A percentile compares a stretch with the other conserved stretches of the same genome.
phyloP scores from a whole-genome alignment of 495 filamentous ascomycete species.

The Aspergillus biplanus region DNA sequence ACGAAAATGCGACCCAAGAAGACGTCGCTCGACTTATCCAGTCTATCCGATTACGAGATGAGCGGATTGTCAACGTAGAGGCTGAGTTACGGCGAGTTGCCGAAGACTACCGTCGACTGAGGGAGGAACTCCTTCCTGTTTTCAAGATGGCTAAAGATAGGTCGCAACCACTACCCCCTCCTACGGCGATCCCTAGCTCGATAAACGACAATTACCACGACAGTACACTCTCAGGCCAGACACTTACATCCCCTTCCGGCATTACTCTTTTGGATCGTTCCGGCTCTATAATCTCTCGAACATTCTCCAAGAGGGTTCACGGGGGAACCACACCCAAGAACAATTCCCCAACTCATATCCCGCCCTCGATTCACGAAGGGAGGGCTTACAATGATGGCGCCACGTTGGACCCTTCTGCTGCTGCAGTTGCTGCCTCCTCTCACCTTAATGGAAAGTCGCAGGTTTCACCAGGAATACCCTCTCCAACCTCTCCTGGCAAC shows the following conservation, averaged over 20 bases:
- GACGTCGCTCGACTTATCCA: conserved; percentile 88
- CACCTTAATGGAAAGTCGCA: conserved; percentile 77
- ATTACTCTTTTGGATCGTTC: conserved; percentile 39
- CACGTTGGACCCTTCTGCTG: conserved; percentile 60
- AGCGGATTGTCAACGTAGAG: conserved; percentile 80
- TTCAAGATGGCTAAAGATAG: conserved; percentile 88
- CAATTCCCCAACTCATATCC: conserved; percentile 77
- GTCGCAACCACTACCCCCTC: conserved; percentile 79
- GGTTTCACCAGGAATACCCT: conserved; percentile 72
- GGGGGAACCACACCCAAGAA: conserved; percentile 76
- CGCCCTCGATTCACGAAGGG: conserved; percentile 58
- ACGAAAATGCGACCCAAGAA: conserved; percentile 84
- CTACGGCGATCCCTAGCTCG: conserved; percentile 36
- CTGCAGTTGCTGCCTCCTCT: conserved; percentile 70
- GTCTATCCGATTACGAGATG: conserved; percentile 82
- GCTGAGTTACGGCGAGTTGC: conserved; percentile 77
- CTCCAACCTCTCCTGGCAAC: conserved; percentile 75
- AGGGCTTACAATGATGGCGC: conserved; percentile 54
- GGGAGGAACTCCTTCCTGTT: conserved; percentile 89
- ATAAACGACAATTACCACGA: conserved; percentile 37
- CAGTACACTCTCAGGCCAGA: conserved; percentile 29
- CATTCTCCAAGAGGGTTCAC: conserved; percentile 92
- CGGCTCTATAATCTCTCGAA: conserved; percentile 48
- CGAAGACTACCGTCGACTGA: conserved; percentile 80
- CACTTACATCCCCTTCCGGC: conserved; percentile 48